Evolutionary conservation across 345 rosid genomes (phyloP), one percentile per base, ranked within the genome.

Genomic region (Lumnitzera racemosa): DNA sequence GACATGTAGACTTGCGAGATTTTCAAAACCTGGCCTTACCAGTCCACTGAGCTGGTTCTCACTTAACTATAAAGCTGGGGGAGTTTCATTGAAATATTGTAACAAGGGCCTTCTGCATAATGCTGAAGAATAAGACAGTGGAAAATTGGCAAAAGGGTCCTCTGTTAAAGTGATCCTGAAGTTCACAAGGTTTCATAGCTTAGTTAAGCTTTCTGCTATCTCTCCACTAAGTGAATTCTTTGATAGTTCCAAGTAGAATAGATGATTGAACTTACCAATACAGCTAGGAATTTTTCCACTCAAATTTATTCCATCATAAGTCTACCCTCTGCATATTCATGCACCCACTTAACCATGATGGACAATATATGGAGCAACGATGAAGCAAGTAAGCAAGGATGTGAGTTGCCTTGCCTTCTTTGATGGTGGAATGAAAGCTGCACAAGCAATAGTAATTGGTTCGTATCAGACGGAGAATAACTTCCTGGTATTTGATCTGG

Each of bases 341-440:
- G 67, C 72, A 41, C 27, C 61, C 51, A 1, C 25, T 15, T 29
- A 69, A 0, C 72, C 72, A 69, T 24, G 59, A 16, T 78, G 80
- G 83, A 69, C 62, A 27, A 1, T 78, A 29, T 61, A 15, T 15
- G 54, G 69, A 1, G 73, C 71, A 20, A 78, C 77, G 43, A 63
- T 75, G 77, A 72, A 62, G 67, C 66, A 72, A 31, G 61, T 72
- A 13, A 61, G 67, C 20, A 55, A 24, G 20, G 68, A 65, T 25
- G 83, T 72, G 56, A 49, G 66, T 25, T 78, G 77, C 59, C 67
- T 75, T 56, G 80, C 80, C 1, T 59, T 78, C 24, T 23, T 78
- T 8, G 51, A 78, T 46, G 80, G 80, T 27, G 77, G 77, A 54
- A 43, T 53, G 55, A 14, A 14, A 41, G 69, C 79, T 17, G 56